Evolutionary conservation across 176 grass and related monocot species (phyloP), one percentile per base, ranked within the genome.

Genomic region (Rhynchospora breviuscula): DNA sequence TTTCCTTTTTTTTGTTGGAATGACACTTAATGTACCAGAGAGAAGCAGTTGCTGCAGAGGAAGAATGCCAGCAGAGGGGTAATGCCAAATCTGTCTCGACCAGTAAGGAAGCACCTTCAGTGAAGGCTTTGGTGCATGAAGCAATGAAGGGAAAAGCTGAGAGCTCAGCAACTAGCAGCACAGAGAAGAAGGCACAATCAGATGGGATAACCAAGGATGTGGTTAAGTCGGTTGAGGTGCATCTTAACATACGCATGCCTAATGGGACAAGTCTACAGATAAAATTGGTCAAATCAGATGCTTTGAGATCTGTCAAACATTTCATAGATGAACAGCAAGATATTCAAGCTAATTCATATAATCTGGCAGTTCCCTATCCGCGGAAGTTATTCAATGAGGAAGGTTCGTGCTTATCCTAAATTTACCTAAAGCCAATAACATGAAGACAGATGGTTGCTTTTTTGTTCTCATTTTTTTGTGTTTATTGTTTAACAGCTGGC

Each of bases 331-430:
- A 93, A 88, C 94, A 89, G 60, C 19, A 76, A 74, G 78, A 49
- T 81, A 35, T 15, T 89, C 67, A 33, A 19, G 12, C 87, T 58
- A 83, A 87, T 49, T 83, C 86, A 23, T 99, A 99, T 81, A 87
- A 93, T 89, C 88, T 99, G 46, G 93, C 88, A 51, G 84, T 99
- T 80, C 88, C 94, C 89, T 99, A 99, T 92, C 96, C 96, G 64
- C 89, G 88, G 75, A 91, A 87, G 84, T 25, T 98, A 59, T 98
- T 98, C 80, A 89, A 33, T 7, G 86, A 93, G 79, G 79, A 91
- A 93, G 96, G 96, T 99, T 87, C 31, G 67, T 70, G 25, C 10
- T 13, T 29, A 31, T 77, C 49, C 5, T 56, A 56, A 15, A 76
- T 77, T 78, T 78, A 78, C 51, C 14, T 56, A 78, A 31, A 51